Base-by-base conservation (phyloP, 2,329 filamentous ascomycete genomes). In the Fusarium nodosum region DNA sequence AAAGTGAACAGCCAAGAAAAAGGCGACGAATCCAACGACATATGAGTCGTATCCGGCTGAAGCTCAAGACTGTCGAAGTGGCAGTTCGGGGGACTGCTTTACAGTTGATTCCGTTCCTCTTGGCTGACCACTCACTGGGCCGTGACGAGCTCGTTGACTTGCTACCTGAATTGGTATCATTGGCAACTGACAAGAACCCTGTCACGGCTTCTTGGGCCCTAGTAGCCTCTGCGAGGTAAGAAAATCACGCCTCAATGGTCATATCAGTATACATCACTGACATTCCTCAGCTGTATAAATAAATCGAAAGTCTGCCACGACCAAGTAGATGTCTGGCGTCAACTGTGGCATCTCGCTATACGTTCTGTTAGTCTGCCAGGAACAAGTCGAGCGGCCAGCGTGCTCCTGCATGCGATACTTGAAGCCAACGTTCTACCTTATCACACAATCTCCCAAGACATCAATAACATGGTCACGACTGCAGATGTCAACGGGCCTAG, bases 401-500 rank as follows among this genome's bases (percentile, higher is more conserved):
- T 91, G 72, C 78, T 96, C 6, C 83, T 97, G 69, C 84, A 90
- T 64, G 82, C 87, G 10, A 86, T 97, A 41, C 78, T 97, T 6
- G 85, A 87, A 56, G 82, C 84, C 42, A 82, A 87, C 6, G 78
- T 97, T n/a, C 78, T 97, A 13, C 82, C 88, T 1, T 91, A 91
- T 72, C 85, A 90, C 46, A 82, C 86, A 30, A 82, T 94, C 18
- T 87, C 88, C 4, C 89, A 93, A 60, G 89, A 91, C 30, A 83
- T 93, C 51, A 91, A 91, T 71, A 87, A 86, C 56, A 91, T 97
- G 61, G 84, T 97, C 13, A 87, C 89, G 7, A 91, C 91, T 24
- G 89, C 93, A 46, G 94, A 97, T 73, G 84, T 95, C 36, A 95
- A 91, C 76, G 94, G 94, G 0, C 95, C 96, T 10, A 88, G 89